Base-by-base conservation (phyloP, 768 basidiomycete species). In the Boletellus ananiceps region DNA sequence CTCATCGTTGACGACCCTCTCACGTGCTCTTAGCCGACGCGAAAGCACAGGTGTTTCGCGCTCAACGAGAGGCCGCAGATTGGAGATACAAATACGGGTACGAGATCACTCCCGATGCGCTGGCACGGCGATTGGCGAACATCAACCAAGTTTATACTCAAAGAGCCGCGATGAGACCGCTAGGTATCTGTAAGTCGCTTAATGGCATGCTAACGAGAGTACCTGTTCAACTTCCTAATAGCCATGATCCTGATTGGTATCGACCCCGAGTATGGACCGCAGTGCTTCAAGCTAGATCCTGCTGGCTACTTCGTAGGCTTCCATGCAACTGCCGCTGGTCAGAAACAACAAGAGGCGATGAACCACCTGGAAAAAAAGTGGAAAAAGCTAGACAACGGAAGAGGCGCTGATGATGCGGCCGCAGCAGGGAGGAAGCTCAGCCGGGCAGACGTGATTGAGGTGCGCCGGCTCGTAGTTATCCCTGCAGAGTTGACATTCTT, bases 131-230 rank as follows among this genome's bases (percentile, higher is more conserved):
- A 40, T 74, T 99, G 63, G 96, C 95, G 29, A 96, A 97, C 68
- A 93, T 98, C 69, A 98, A 97, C 65, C 96, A 98, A 71, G 95
- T 97, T 2, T 97, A 97, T 71, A 99, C 96, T 2, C 96, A 99
- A 71, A 80, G 90, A 50, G 95, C 95, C 2, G 96, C 82, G 33
- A 97, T 99, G 94, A 80, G 96, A 36, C 96, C 96, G 2, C 71
- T 97, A 29, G 96, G 95, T 37, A 96, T 98, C 53, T 86, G 95
- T 95, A 64, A 57, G 87, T 61, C 2, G 14, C 18, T 41, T 39
- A 49, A 51, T 21, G 38, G 1, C 23, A 27, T 18, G n/a, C 40
- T 15, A 9, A 37, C 14, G 4, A 32, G 35, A 15, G 23, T 25
- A 13, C 13, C 16, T 46, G 43, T 32, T 56, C n/a, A 60, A 44